Conservation (phyloP, 2,329 filamentous ascomycete species). For the Phialophora chinensis region DNA sequence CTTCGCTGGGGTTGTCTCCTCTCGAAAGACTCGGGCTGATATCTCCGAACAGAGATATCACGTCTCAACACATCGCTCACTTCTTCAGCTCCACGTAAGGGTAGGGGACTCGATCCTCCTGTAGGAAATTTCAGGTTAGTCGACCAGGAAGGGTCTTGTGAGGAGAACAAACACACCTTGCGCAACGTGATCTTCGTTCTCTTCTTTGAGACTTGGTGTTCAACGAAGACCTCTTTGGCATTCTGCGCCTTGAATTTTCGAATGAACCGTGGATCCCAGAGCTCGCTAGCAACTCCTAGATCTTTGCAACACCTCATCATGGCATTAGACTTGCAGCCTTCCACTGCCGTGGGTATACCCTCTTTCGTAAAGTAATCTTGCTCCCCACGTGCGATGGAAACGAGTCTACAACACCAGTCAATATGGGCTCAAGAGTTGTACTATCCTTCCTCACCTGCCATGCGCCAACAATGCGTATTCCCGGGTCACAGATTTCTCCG, state of each 20-base stretch:
- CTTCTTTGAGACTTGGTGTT: conserved; percentile 86
- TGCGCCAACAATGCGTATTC: conserved; percentile 92
- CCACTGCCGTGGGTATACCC: conserved; percentile 88
- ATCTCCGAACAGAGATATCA: neutral
- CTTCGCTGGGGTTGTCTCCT: neutral
- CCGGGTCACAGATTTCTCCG: conserved; percentile 78
- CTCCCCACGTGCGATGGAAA: conserved; percentile 90
- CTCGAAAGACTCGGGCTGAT: neutral
- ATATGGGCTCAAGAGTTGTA: neutral
- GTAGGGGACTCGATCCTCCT: conserved; percentile 71
- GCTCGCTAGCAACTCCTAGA: conserved; percentile 87
- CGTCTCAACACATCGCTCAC: conserved; percentile 2
- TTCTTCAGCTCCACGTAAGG: conserved; percentile 62
- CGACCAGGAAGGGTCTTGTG: neutral
- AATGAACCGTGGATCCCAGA: conserved; percentile 95
- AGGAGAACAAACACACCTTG: conserved; percentile 56
- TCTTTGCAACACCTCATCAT: conserved; percentile 99
- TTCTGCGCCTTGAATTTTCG: conserved; percentile 77
- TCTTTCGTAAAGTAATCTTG: conserved; percentile 91
- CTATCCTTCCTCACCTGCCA: conserved; percentile 69
- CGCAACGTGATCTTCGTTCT: conserved; percentile 84
- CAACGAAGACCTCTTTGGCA: conserved; percentile 83
- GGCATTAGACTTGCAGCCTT: conserved; percentile 97
- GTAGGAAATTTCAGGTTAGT: conserved; percentile 4
- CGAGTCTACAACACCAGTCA: conserved; percentile 65